These are phyloP conservation scores for Malassezia japonica DNA, from an alignment of 1,284 basidiomycete genomes.

Conservation along the genomic window DNA sequence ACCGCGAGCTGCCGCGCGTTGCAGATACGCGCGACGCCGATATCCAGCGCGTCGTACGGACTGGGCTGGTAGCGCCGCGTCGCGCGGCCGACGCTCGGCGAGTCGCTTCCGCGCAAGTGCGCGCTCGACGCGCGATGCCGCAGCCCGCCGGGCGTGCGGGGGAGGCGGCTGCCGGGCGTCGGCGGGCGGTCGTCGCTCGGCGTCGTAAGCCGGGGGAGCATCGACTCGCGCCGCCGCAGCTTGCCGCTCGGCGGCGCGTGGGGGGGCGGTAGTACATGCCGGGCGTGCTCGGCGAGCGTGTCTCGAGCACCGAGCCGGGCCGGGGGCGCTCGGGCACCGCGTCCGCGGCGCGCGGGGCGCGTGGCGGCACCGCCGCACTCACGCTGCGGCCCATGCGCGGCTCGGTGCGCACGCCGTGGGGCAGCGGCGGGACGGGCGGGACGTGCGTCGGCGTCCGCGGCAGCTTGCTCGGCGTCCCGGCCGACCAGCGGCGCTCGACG, in stretches of 20 bases:
- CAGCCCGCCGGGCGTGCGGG: background rate
- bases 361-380: too few relatives aligned
- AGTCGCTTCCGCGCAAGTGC: too few relatives aligned
- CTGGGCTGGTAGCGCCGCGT: constrained; percentile 76
- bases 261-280: background rate
- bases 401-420: background rate
- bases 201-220: constrained; percentile 8
- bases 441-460: background rate
- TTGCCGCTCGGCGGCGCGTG: background rate
- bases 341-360: background rate
- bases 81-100: too few relatives aligned
- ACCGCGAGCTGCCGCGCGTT: constrained; percentile 65
- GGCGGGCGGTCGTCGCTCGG: background rate
- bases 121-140: background rate
- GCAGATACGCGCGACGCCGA: constrained; percentile 64
- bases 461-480: background rate
- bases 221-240: background rate
- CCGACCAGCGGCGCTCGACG: background rate
- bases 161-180: background rate
- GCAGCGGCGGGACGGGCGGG: background rate
- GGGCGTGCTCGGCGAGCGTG: background rate
- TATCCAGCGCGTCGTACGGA: constrained; percentile 67
- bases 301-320: background rate
- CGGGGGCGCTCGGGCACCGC: background rate
- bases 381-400: background rate